Evolutionary conservation across 2,329 filamentous ascomycete genomes (phyloP).

Genomic region (Fusarium scirpi): DNA sequence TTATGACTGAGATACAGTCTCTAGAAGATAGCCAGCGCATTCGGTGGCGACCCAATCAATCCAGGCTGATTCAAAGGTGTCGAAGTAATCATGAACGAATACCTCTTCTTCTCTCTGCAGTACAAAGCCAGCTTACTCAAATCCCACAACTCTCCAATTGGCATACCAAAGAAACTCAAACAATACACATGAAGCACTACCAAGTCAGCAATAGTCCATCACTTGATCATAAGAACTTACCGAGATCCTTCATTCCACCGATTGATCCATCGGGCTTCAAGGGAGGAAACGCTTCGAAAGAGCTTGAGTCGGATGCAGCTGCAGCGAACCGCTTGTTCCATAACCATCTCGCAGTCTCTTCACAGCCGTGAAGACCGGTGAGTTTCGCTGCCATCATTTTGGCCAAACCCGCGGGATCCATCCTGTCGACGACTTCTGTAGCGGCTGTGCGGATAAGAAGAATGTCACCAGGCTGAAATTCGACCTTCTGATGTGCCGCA

Average conservation of each 20-base stretch:
- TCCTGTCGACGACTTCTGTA: conserved; percentile 67
- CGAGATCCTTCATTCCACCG: conserved; percentile 51
- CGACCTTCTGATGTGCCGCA: conserved; percentile 69
- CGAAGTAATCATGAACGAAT: conserved; percentile 72
- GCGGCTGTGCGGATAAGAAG: conserved; percentile 74
- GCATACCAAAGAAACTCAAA: conserved; percentile 64
- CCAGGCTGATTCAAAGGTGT: conserved; percentile 60
- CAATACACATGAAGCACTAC: conserved; percentile 63
- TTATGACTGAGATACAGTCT: neutral
- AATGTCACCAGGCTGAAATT: conserved; percentile 75
- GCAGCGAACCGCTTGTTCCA: conserved; percentile 77
- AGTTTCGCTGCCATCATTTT: conserved; percentile 49
- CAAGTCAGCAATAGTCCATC: neutral
- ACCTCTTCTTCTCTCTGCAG: conserved; percentile 64
- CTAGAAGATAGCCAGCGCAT: conserved; percentile 44
- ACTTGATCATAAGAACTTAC: conserved; percentile 42
- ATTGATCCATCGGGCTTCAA: conserved; percentile 56
- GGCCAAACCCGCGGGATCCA: conserved; percentile 51
- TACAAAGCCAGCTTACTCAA: conserved; percentile 65
- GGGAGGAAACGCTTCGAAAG: conserved; percentile 74
- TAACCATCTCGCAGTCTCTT: conserved; percentile 72
- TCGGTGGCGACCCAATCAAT: conserved; percentile 36
- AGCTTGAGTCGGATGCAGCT: conserved; percentile 71
- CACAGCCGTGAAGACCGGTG: conserved; percentile 58
- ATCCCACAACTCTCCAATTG: conserved; percentile 68